Conservation (phyloP, 805 yeast genomes). For the Henningerozyma blattae region DNA sequence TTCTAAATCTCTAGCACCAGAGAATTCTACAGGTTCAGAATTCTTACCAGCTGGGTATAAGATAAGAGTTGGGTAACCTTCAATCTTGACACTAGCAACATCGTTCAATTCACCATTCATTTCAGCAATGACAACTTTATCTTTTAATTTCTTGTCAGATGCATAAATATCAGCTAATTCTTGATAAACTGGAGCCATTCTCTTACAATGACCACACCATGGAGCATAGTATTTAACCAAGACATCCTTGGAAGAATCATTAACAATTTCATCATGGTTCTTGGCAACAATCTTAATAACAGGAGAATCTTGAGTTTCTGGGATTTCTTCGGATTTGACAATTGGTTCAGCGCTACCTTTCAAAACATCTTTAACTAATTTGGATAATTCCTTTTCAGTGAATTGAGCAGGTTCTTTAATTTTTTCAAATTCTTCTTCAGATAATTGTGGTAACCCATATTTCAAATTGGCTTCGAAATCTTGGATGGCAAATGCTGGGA, state of each 20-base stretch:
- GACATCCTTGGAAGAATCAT: conserved; percentile 49
- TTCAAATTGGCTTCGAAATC: conserved; percentile 56
- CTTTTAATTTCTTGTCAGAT: conserved; percentile 34
- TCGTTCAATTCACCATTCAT: conserved; percentile 87
- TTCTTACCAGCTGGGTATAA: conserved; percentile 82
- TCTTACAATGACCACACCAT: conserved; percentile 97
- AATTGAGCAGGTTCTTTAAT: conserved; percentile 24
- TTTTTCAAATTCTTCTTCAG: conserved; percentile 20
- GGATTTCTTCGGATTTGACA: conserved; percentile 77
- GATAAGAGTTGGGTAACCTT: conserved; percentile 87
- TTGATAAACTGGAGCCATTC: conserved; percentile 77
- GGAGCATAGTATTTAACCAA: conserved; percentile 91
- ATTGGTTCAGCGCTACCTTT: conserved; percentile 59
- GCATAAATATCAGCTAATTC: conserved; percentile 66
- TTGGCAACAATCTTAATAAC: conserved; percentile 72
- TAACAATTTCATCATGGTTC: conserved; percentile 61
- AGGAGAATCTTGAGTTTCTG: conserved; percentile 66
- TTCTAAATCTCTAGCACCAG: conserved; percentile 65
- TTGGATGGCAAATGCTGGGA: conserved; percentile 82
- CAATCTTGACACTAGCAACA: conserved; percentile 57
- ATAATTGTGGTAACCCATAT: conserved; percentile 59
- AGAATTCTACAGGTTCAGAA: conserved; percentile 50
- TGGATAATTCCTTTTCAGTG: conserved; percentile 39
- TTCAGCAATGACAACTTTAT: conserved; percentile 65
- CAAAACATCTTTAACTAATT: conserved; percentile 51